Conservation (phyloP, 2,329 filamentous ascomycete genomes). For the Fusarium sp. region DNA sequence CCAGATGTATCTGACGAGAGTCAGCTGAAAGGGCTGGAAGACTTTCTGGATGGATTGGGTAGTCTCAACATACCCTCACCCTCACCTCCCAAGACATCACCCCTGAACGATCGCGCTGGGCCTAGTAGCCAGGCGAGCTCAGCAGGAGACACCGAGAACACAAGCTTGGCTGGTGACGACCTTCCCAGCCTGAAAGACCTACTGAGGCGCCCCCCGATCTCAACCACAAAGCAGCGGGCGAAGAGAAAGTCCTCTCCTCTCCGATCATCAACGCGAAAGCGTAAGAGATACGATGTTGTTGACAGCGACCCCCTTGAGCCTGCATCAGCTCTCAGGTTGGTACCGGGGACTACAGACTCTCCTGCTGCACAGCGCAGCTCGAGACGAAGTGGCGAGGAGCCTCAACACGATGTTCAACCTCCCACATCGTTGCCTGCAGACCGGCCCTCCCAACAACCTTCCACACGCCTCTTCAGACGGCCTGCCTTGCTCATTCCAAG, state of each 20-base stretch:
- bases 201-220: slow-evolving; percentile 36
- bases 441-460: background rate
- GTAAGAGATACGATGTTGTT: slow-evolving; percentile 46
- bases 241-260: slow-evolving; percentile 43
- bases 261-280: slow-evolving; percentile 46
- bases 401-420: background rate
- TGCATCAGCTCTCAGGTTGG: slow-evolving; percentile 34
- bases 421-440: background rate
- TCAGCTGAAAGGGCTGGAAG: slow-evolving; percentile 41
- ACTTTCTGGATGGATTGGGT: slow-evolving; percentile 33
- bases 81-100: slow-evolving; percentile 47
- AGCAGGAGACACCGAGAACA: slow-evolving; percentile 51
- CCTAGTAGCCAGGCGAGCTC: slow-evolving; percentile 52
- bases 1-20: slow-evolving; percentile 52
- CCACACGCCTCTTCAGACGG: slow-evolving; percentile 5
- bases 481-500: slow-evolving; percentile 24
- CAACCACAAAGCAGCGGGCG: slow-evolving; percentile 12
- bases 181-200: slow-evolving; percentile 54
- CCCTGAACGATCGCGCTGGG: slow-evolving; percentile 36
- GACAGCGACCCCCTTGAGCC: slow-evolving; percentile 49
- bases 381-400: slow-evolving; percentile 28
- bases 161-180: slow-evolving; percentile 53
- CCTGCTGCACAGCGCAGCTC: slow-evolving; percentile 39
- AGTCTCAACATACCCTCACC: slow-evolving; percentile 43
- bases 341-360: slow-evolving; percentile 22